A percentile compares a stretch with the other conserved stretches of the same genome.
phyloP scores from a whole-genome alignment of 164 flowering plant genomes.

The Liriodendron chinense region DNA sequence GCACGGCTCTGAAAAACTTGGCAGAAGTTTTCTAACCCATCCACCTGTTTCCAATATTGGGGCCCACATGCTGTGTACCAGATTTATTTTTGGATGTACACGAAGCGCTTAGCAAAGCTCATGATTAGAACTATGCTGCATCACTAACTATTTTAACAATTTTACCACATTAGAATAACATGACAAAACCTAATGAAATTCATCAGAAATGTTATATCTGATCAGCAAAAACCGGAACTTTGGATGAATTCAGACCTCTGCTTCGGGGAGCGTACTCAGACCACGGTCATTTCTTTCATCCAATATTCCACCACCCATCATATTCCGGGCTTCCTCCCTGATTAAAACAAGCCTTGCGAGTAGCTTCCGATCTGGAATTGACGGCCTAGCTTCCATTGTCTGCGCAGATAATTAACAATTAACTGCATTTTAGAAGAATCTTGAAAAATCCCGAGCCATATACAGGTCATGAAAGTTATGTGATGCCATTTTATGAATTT shows the following conservation, averaged over 20 bases:
- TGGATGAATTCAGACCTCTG: slow-evolving; percentile 65
- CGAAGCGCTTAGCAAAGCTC: no score
- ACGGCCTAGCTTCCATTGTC: slow-evolving; percentile 88
- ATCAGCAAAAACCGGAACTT: background rate
- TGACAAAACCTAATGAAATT: no score
- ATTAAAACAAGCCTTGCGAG: slow-evolving; percentile 94
- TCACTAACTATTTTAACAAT: no score
- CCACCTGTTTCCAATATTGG: no score
- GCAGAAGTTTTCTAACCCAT: no score
- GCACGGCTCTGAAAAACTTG: no score
- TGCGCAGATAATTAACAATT: slow-evolving; percentile 19
- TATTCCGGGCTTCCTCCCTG: slow-evolving; percentile 92
- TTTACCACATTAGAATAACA: no score
- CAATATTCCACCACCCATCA: slow-evolving; percentile 99
- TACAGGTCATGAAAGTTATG: background rate
- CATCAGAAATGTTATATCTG: no score
- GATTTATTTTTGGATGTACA: no score
- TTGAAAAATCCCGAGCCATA: background rate
- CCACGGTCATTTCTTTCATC: slow-evolving; percentile 98
- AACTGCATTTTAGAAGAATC: background rate
- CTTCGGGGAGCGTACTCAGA: slow-evolving; percentile 77
- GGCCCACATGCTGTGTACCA: no score
- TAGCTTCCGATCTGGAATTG: slow-evolving; percentile 82
- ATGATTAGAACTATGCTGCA: no score
- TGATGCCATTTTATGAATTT: background rate